These are phyloP conservation scores for Populus alba DNA, from an alignment of 345 rosid species.

Conservation along the genomic window DNA sequence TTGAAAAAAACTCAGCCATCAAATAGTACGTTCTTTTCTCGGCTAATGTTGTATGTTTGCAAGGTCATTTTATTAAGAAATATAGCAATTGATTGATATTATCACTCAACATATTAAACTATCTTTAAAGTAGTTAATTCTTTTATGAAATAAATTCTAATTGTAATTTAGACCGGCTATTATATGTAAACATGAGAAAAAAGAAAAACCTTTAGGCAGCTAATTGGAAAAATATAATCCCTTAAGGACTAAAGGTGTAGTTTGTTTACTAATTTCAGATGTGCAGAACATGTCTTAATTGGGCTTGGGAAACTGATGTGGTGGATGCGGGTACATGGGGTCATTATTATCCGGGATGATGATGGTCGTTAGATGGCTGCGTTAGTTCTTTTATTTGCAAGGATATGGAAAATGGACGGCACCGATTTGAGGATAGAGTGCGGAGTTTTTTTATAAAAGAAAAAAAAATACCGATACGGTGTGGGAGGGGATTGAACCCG, in stretches of 20 bases:
- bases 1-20: too few relatives aligned
- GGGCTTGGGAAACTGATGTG: neutral
- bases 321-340: neutral
- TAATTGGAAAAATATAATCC: neutral
- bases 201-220: neutral
- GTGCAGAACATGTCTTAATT: neutral
- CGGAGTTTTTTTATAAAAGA: neutral
- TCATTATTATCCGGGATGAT: too few relatives aligned
- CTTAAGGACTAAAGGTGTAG: neutral
- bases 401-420: neutral
- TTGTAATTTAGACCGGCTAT: neutral
- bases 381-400: neutral
- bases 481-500: constrained; percentile 51
- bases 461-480: neutral
- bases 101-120: neutral
- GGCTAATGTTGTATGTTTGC: too few relatives aligned
- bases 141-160: too few relatives aligned
- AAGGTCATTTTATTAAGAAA: too few relatives aligned
- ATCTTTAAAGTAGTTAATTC: neutral
- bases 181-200: neutral
- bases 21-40: too few relatives aligned
- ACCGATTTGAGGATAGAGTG: neutral
- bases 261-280: neutral
- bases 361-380: neutral
- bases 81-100: neutral